Conservation (phyloP, 176 grass and related monocot genomes). For the Cenchrus fungigraminus region DNA sequence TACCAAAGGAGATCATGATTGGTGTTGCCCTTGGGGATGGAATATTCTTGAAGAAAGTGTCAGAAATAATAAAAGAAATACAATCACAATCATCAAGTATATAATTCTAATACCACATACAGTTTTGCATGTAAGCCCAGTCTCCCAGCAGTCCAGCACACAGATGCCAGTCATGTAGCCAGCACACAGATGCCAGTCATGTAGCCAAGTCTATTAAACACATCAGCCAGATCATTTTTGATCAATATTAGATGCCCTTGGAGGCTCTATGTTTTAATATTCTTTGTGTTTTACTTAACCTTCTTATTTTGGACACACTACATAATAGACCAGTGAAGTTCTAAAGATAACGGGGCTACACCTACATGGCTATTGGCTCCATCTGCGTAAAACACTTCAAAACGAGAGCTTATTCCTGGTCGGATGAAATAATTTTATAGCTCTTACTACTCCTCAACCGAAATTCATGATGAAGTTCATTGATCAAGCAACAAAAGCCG, state of each 20-base stretch:
- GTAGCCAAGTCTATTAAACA: conserved; percentile 27
- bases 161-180: too few species aligned
- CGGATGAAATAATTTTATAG: neutral
- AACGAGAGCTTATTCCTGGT: neutral
- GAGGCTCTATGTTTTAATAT: neutral
- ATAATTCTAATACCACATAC: conserved; percentile 6
- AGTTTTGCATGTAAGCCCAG: conserved; percentile 8
- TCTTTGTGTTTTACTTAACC: neutral
- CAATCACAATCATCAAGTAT: neutral
- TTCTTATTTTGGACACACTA: conserved; percentile 10
- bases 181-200: conserved; percentile 1
- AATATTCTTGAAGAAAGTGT: neutral
- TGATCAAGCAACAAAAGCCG: neutral
- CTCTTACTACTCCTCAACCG: neutral
- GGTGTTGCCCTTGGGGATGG: neutral
- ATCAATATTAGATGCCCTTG: neutral
- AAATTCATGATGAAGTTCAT: neutral
- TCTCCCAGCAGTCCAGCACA: neutral
- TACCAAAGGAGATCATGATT: neutral
- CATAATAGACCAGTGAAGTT: neutral
- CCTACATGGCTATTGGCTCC: neutral
- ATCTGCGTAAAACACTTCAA: conserved; percentile 4
- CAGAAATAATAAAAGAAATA: conserved; percentile 3
- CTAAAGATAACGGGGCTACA: neutral
- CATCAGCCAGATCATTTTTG: neutral